Evolutionary conservation across 306 rosid genomes (phyloP), one percentile per base, ranked within the genome.

Genomic region (Coriaria nepalensis): DNA sequence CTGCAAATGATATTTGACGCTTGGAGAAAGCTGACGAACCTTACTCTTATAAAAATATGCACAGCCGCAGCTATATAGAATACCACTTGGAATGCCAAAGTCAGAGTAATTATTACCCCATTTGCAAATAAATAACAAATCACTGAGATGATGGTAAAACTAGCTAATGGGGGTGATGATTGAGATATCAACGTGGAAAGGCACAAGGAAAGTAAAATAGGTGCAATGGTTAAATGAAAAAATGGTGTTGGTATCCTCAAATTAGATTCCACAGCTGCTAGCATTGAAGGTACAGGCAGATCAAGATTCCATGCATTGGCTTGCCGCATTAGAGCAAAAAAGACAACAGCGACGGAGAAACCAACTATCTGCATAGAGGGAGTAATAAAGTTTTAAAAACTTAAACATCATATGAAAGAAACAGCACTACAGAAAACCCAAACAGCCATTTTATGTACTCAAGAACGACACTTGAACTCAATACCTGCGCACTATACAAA

Each of bases 311-410:
- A 85, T 40, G 87, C 71, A 66, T 59, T 78, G 52, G 92, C 87
- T 75, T 90, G 98, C 68, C 70, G 85, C 95, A 85, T 85, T 59
- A 85, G 63, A 44, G 93, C 94, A 61, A 78, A 85, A 67, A 85
- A 79, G 65, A 79, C 50, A 59, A 85, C 74, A 7, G 73, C 95
- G 56, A 82, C 59, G 51, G 94, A 79, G 68, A 85, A 71, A 59
- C 98, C 92, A 69, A 62, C 75, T 67, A 90, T 75, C 98, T 90
- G 94, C 94, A 85, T 37, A 48, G 42, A 57, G 41, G 43, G 20
- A 37, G 56, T 13, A 52, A 46, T 8, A 53, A 43, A 7, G n/a
- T n/a, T n/a, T n/a, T n/a, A 20, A 20, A 20, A 20, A 20, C 29
- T 20, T 20, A n/a, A n/a, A 20, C 29, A 3, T 20, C 29, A 3